Evolutionary conservation across 768 basidiomycete species (phyloP), one percentile per base, ranked within the genome.

Genomic region (Rhizopogon rudus): DNA sequence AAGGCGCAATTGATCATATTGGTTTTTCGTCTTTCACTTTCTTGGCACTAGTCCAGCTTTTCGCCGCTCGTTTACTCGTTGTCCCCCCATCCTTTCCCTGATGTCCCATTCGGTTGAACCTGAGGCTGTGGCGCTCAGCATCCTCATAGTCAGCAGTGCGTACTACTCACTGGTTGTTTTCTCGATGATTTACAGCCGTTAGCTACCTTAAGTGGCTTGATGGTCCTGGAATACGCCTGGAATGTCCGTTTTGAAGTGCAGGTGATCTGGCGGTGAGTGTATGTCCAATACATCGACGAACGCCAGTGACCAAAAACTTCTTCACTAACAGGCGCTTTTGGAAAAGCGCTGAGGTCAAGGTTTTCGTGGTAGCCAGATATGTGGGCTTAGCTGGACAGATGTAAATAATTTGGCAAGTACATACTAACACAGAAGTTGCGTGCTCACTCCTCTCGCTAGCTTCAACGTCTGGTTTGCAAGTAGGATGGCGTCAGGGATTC

Each of bases 181-280:
- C 20, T 37, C 35, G 5, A 12, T 37, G 28, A 12, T 25, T 14
- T 28, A 13, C 10, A 8, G 3, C 31, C 40, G 43, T 57, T 20
- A 60, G 66, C 56, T 1, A 1, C 50, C 1, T 45, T 60, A 0
- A 44, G 62, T 12, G 51, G 28, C 2, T 0, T 60, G 14, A 68
- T 68, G 66, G 9, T 61, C 17, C 8, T 40, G 2, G 66, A 67
- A 9, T 62, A 52, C 20, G 1, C n/a, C 0, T 61, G 46, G 37
- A 44, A 55, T 1, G 9, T 68, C 1, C 44, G 52, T 4, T 60
- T 64, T 6, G 66, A 67, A 44, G 9, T 43, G 14, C 58, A 55
- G 31, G 2, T 46, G 10, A 31, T 67, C 20, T 68, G 64, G 64
- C 57, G 64, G 64, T 67, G 35, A 61, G 66, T 7, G 5, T 2